phyloP scores from a whole-genome alignment of 2,329 filamentous ascomycete genomes.

The Aspergillus sclerotialis region DNA sequence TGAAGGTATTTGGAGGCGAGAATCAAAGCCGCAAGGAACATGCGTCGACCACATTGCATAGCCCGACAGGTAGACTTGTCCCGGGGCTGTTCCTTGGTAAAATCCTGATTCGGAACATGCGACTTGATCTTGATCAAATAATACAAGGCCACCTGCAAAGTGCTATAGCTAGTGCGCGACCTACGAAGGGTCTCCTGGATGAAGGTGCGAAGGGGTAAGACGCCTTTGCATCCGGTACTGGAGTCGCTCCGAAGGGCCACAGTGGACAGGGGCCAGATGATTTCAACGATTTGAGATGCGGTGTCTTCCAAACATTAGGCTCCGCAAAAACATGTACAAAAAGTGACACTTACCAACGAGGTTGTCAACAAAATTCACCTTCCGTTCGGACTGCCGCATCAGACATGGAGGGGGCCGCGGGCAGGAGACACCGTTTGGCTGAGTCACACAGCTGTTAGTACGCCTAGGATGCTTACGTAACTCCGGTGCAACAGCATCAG shows the following conservation, averaged over 20 bases:
- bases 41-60: slow-evolving; percentile 89
- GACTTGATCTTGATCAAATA: slow-evolving; percentile 92
- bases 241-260: slow-evolving; percentile 67
- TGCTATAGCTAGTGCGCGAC: slow-evolving; percentile 95
- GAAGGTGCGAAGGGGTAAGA: slow-evolving; percentile 86
- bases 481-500: slow-evolving; percentile 32
- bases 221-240: slow-evolving; percentile 58
- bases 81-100: slow-evolving; percentile 75
- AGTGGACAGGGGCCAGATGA: slow-evolving; percentile 90
- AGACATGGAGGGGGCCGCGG: slow-evolving; percentile 65
- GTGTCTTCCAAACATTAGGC: slow-evolving; percentile 61
- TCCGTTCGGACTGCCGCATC: slow-evolving; percentile 81
- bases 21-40: slow-evolving; percentile 93
- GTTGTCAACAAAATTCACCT: slow-evolving; percentile 91
- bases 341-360: slow-evolving; percentile 78
- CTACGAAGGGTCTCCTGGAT: slow-evolving; percentile 95
- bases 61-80: slow-evolving; percentile 67
- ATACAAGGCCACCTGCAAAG: slow-evolving; percentile 91
- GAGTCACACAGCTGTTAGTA: slow-evolving; percentile 45
- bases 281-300: slow-evolving; percentile 92
- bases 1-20: slow-evolving; percentile 96
- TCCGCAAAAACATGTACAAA: slow-evolving; percentile 15
- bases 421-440: slow-evolving; percentile 38
- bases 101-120: slow-evolving; percentile 74
- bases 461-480: slow-evolving; percentile 48